phyloP scores from a whole-genome alignment of 352 stramenopile genomes.

The Phytophthora constricta region DNA sequence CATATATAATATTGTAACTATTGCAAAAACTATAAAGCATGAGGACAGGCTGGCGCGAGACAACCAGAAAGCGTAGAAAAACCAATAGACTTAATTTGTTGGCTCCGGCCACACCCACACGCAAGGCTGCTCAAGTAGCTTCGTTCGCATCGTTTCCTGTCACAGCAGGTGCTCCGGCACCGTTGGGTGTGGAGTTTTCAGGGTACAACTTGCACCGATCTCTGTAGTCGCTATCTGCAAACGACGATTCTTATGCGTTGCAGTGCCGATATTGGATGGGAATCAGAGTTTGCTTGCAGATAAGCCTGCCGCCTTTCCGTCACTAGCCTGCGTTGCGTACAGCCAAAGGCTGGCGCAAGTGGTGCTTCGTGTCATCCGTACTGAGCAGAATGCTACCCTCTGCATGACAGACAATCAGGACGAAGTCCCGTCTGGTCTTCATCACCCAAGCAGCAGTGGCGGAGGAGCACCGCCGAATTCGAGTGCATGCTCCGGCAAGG shows the following conservation, averaged over 20 bases:
- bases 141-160: not conserved
- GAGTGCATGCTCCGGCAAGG: not conserved
- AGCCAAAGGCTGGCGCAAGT: not conserved
- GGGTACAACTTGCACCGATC: not conserved
- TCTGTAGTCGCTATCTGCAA: not conserved
- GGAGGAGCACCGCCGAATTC: not conserved
- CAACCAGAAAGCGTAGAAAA: not conserved
- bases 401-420: too few relatives aligned
- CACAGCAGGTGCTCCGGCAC: too few relatives aligned
- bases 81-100: conserved; percentile 5
- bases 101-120: not conserved
- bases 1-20: conserved; percentile 26
- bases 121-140: too few relatives aligned
- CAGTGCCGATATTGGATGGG: not conserved
- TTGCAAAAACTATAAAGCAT: not conserved
- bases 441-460: not conserved
- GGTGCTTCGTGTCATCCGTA: not conserved
- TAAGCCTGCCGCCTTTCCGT: not conserved
- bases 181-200: not conserved
- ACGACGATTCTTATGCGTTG: too few relatives aligned
- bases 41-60: not conserved
- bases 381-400: not conserved
- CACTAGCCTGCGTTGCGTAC: not conserved
- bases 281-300: not conserved
- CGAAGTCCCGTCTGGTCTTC: not conserved